Percentiles rank a stretch among this genome's conserved stretches.
Conservation (phyloP, 495 filamentous ascomycete species). For the Aspergillus affinis region DNA sequence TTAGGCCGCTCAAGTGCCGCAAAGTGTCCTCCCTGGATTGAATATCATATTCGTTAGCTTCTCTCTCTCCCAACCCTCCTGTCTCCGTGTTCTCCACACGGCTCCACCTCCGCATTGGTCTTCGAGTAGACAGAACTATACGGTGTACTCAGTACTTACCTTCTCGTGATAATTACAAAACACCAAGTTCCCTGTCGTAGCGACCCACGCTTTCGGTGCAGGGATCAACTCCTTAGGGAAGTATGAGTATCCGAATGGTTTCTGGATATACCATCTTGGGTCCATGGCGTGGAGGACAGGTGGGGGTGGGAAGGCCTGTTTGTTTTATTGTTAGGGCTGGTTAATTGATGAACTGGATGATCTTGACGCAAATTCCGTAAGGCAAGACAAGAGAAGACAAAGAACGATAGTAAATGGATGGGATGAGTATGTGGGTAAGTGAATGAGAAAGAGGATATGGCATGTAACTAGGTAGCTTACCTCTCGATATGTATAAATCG, state of each 20-base stretch:
- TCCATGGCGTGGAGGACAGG: constrained; percentile 20
- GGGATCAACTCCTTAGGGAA: constrained; percentile 56
- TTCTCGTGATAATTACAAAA: constrained; percentile 32
- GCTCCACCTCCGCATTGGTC: too few relatives aligned
- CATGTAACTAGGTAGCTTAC: constrained; percentile 19
- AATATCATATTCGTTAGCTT: background rate
- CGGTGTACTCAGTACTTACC: too few relatives aligned
- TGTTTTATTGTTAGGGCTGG: background rate
- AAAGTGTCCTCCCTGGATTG: constrained; percentile 60
- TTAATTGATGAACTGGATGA: too few relatives aligned
- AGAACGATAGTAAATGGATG: too few relatives aligned
- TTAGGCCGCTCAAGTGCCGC: constrained; percentile 58
- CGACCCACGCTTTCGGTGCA: constrained; percentile 50
- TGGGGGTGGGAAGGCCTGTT: constrained; percentile 26
- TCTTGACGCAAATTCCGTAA: too few relatives aligned
- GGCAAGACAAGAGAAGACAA: too few relatives aligned
- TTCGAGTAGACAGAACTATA: too few relatives aligned
- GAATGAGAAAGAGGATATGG: too few relatives aligned
- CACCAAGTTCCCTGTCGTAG: constrained; percentile 47
- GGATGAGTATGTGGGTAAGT: too few relatives aligned
- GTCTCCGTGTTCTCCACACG: too few relatives aligned
- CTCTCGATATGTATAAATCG: constrained; percentile 57
- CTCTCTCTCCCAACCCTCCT: too few relatives aligned
- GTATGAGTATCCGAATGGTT: constrained; percentile 58
- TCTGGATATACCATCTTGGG: constrained; percentile 42